Evolutionary conservation across 192 early-diverging fungal species (phyloP).

Genomic region (Coemansia sp.): DNA sequence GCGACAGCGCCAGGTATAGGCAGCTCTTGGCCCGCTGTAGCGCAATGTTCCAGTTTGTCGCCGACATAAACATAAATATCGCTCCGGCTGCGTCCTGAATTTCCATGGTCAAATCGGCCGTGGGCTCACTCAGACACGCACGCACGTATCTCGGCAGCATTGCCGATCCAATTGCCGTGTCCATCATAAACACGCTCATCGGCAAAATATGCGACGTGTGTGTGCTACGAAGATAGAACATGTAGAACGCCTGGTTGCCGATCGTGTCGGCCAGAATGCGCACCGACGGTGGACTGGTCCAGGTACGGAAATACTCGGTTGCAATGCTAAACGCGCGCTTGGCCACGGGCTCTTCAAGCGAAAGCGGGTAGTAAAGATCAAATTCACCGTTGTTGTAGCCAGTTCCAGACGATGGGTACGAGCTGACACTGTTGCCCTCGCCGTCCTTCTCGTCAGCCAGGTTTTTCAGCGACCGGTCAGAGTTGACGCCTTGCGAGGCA

Average conservation of each 20-base stretch:
- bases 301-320: constrained; percentile 48
- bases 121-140: constrained; percentile 55
- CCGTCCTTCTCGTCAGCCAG: constrained; percentile 22
- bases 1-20: constrained; percentile 61
- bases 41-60: constrained; percentile 84
- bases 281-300: constrained; percentile 37
- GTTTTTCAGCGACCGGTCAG: constrained; percentile 33
- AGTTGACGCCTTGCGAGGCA: constrained; percentile 39
- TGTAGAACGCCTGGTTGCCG: constrained; percentile 44
- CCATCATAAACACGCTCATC: constrained; percentile 29
- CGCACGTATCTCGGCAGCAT: constrained; percentile 49
- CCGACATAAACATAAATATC: constrained; percentile 82
- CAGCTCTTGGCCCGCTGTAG: constrained; percentile 69
- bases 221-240: constrained; percentile 42
- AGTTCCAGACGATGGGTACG: constrained; percentile 11
- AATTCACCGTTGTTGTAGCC: constrained; percentile 45
- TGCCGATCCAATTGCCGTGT: constrained; percentile 30
- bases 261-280: constrained; percentile 41
- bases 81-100: constrained; percentile 81
- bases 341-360: constrained; percentile 52
- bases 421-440: constrained; percentile 16
- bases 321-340: constrained; percentile 48
- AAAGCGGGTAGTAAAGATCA: constrained; percentile 36
- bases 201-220: constrained; percentile 46
- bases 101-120: constrained; percentile 51